Evolutionary conservation across 768 basidiomycete species (phyloP).

Genomic region (Lactarius vividus): DNA sequence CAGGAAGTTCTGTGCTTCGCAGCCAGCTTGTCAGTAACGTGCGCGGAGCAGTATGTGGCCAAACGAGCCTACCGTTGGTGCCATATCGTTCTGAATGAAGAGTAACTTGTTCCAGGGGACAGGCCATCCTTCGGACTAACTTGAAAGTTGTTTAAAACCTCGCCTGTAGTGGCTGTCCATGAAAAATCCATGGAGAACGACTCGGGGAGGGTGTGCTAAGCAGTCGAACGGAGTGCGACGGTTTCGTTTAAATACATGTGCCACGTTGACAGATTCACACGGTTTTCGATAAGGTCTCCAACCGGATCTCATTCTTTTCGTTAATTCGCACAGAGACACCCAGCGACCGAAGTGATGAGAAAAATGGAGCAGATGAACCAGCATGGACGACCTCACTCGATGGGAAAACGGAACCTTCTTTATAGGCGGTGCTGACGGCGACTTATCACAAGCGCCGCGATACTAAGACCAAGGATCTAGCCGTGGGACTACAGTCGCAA

Average conservation of each 20-base stretch:
- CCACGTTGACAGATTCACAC: background rate
- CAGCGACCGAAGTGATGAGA: background rate
- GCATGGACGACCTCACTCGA: background rate
- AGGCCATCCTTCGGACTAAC: background rate
- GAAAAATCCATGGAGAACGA: constrained; percentile 14
- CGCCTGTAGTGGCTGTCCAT: constrained; percentile 13
- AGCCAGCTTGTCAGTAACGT: background rate
- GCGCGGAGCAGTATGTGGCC: background rate
- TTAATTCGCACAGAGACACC: background rate
- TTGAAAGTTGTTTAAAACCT: constrained; percentile 12
- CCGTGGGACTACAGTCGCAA: constrained; percentile 22
- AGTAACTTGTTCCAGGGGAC: constrained; percentile 9
- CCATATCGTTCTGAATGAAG: constrained; percentile 23
- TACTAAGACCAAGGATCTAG: constrained; percentile 2
- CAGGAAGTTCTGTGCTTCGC: constrained; percentile 69
- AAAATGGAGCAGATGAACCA: background rate
- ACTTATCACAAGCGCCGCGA: background rate
- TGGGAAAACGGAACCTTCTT: background rate
- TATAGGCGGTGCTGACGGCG: background rate
- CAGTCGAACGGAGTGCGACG: background rate
- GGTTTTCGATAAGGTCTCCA: background rate
- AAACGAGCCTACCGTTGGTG: constrained; percentile 16
- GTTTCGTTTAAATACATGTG: background rate
- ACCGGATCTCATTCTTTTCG: too few relatives aligned
- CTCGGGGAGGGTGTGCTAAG: background rate